Conservation (phyloP, 768 basidiomycete species). For the Phaffia australis region DNA sequence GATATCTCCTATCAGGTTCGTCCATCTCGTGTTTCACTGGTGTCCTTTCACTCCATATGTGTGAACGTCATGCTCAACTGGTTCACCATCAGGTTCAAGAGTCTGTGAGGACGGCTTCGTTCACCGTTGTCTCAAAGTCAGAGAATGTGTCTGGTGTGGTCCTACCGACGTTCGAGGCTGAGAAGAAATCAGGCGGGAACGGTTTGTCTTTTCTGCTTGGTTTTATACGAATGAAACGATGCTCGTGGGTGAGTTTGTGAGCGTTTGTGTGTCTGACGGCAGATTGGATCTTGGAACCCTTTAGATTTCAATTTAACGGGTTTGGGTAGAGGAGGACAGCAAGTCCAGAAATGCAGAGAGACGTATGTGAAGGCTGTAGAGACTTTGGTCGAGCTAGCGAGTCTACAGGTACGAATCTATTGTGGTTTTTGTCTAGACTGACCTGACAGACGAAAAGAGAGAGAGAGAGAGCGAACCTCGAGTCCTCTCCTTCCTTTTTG, state of each 20-base stretch:
- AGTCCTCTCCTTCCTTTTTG: not conserved
- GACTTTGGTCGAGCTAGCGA: constrained; percentile 92
- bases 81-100: constrained; percentile 57
- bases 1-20: constrained; percentile 78
- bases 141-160: constrained; percentile 98
- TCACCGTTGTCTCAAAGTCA: constrained; percentile 86
- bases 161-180: constrained; percentile 86
- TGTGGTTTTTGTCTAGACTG: not conserved
- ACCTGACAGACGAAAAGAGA: not conserved
- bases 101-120: constrained; percentile 78
- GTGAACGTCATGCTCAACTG: not conserved
- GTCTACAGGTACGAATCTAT: constrained; percentile 45
- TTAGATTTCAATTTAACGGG: constrained; percentile 94
- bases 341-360: constrained; percentile 86
- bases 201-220: constrained; percentile 43
- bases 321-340: constrained; percentile 90
- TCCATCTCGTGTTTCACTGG: not conserved
- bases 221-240: too few relatives aligned
- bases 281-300: not conserved
- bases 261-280: too few relatives aligned
- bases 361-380: constrained; percentile 96
- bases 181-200: constrained; percentile 58
- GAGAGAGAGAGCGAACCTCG: not conserved
- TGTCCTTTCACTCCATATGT: not conserved
- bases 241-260: too few relatives aligned